Evolutionary conservation across 2,329 filamentous ascomycete species (phyloP).

Genomic region (Pyrenophora teres): DNA sequence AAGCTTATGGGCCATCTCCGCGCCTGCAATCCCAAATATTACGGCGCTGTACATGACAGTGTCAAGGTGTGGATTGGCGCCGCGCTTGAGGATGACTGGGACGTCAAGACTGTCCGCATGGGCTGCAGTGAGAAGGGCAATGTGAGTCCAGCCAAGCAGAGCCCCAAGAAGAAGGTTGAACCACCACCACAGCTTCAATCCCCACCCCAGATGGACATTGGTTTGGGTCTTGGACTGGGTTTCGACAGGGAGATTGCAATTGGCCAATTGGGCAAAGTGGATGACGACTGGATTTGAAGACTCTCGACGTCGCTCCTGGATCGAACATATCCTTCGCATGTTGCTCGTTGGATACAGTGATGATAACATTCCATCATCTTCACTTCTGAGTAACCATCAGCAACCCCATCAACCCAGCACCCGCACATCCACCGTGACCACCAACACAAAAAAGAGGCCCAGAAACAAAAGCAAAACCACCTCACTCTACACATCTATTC

Average conservation of each 20-base stretch:
- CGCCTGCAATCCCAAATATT: slow-evolving; percentile 97
- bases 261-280: slow-evolving; percentile 18
- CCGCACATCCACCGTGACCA: too few relatives aligned
- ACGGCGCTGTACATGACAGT: slow-evolving; percentile 86
- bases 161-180: slow-evolving; percentile 49
- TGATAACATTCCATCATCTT: too few relatives aligned
- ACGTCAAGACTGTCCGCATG: slow-evolving; percentile 77
- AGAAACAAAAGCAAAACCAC: too few relatives aligned
- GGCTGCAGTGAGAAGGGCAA: slow-evolving; percentile 56
- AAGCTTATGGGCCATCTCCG: slow-evolving; percentile 82
- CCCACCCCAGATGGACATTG: slow-evolving; percentile 47
- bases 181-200: slow-evolving; percentile 45
- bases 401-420: too few relatives aligned
- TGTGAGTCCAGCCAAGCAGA: slow-evolving; percentile 45
- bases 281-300: slow-evolving; percentile 43
- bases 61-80: slow-evolving; percentile 89
- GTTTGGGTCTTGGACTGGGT: slow-evolving; percentile 31
- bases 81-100: slow-evolving; percentile 85
- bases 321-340: not conserved
- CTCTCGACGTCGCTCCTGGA: not conserved
- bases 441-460: too few relatives aligned
- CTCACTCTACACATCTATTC: too few relatives aligned
- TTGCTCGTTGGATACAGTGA: too few relatives aligned
- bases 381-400: too few relatives aligned
- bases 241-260: slow-evolving; percentile 40